Conservation (phyloP, 2,329 filamentous ascomycete species). For the Ilyonectria mors-panacis region DNA sequence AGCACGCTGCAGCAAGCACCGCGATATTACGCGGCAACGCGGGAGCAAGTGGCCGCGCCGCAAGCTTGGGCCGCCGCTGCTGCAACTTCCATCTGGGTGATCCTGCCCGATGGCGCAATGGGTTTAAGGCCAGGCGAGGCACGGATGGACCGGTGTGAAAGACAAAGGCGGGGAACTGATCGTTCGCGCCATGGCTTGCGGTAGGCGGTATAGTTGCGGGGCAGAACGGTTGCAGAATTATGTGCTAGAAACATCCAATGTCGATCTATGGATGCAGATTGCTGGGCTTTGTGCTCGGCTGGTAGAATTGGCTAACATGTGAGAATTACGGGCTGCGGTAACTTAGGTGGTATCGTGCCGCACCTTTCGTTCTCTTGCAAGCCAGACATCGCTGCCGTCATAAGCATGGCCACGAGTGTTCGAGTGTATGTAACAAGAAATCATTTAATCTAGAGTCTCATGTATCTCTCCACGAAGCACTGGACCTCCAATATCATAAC, state of each 20-base stretch:
- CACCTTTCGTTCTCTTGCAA: too few relatives aligned
- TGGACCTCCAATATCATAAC: too few relatives aligned
- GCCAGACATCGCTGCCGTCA: too few relatives aligned
- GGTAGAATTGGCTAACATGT: too few relatives aligned
- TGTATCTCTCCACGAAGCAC: too few relatives aligned
- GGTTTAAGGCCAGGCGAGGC: neutral
- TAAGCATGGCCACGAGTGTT: too few relatives aligned
- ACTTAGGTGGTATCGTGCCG: too few relatives aligned
- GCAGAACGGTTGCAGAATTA: constrained; percentile 9
- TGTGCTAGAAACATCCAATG: neutral
- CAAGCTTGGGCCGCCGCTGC: neutral
- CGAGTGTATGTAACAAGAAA: too few relatives aligned
- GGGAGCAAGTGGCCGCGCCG: constrained; percentile 11
- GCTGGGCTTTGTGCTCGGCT: too few relatives aligned
- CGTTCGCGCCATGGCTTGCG: constrained; percentile 7
- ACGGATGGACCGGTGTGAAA: constrained; percentile 10
- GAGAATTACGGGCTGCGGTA: too few relatives aligned
- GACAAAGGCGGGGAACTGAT: constrained; percentile 10
- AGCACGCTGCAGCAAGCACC: constrained; percentile 21
- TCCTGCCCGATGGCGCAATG: neutral
- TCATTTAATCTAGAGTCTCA: too few relatives aligned
- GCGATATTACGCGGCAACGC: constrained; percentile 30
- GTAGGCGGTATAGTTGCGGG: constrained; percentile 11
- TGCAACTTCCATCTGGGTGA: neutral
- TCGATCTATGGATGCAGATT: neutral